Conservation (phyloP, 2,329 filamentous ascomycete species). For the Didymella exigua region DNA sequence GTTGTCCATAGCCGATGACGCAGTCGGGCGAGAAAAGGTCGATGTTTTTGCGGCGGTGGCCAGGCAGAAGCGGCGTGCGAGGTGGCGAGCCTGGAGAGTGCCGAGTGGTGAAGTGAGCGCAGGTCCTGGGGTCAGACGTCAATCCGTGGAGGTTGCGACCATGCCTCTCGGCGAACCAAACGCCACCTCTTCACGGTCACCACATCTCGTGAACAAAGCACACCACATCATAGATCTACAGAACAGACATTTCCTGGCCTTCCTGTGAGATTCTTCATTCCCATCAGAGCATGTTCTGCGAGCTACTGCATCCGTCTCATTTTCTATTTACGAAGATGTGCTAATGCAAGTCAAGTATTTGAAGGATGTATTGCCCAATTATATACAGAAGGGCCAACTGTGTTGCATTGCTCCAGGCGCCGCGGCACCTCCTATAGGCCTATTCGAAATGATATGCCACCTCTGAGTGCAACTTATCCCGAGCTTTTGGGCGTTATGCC, state of each 20-base stretch:
- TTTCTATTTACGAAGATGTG: conserved; percentile 11
- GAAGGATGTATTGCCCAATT: conserved; percentile 17
- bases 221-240: background rate
- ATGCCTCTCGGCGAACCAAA: conserved; percentile 16
- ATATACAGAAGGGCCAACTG: conserved; percentile 18
- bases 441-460: conserved; percentile 9
- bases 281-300: background rate
- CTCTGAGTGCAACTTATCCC: background rate
- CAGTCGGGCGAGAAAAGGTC: background rate
- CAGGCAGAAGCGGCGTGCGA: background rate
- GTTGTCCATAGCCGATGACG: conserved; percentile 37
- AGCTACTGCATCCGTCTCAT: background rate
- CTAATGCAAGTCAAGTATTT: conserved; percentile 5
- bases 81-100: conserved; percentile 3
- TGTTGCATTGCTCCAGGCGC: conserved; percentile 29
- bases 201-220: background rate
- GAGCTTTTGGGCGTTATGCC: conserved; percentile 3
- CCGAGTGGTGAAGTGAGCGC: conserved; percentile 3
- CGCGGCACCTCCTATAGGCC: conserved; percentile 13
- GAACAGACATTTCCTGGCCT: background rate
- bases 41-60: background rate
- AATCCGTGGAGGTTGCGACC: conserved; percentile 1
- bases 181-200: conserved; percentile 10
- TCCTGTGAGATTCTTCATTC: background rate
- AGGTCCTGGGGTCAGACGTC: conserved; percentile 5